phyloP scores from a whole-genome alignment of 2,329 filamentous ascomycete species.

The Verticillium klebahnii region DNA sequence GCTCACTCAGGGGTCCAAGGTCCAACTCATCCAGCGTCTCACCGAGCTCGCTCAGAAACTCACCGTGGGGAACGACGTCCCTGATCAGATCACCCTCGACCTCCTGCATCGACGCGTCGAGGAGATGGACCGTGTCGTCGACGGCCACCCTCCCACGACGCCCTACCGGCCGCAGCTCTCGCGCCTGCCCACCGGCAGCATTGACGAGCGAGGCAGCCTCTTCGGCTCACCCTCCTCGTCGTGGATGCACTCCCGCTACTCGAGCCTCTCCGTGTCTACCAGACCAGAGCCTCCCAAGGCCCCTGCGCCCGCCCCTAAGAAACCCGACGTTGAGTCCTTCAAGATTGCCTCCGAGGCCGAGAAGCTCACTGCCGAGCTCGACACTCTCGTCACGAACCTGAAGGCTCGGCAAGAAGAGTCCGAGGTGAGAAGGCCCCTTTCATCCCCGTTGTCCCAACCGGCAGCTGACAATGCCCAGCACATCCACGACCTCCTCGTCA shows the following conservation, averaged over 20 bases:
- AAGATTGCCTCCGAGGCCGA: conserved; percentile 33
- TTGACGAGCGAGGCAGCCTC: conserved; percentile 10
- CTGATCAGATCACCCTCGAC: conserved; percentile 28
- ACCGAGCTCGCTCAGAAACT: conserved; percentile 34
- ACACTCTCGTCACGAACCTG: conserved; percentile 44
- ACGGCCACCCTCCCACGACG: conserved; percentile 7
- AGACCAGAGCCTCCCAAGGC: conserved; percentile 16
- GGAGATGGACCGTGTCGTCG: conserved; percentile 27
- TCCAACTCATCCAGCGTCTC: conserved; percentile 39
- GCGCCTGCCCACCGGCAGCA: conserved; percentile 1
- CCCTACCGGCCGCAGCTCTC: conserved; percentile 3
- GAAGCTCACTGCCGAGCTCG: conserved; percentile 45
- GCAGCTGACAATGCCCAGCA: conserved; percentile 33
- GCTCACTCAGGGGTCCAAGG: conserved; percentile 20
- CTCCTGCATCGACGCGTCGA: conserved; percentile 25
- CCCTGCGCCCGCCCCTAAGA: conserved; percentile 6
- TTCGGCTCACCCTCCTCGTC: conserved; percentile 30
- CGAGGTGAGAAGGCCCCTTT: conserved; percentile 35
- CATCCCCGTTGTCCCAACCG: background rate
- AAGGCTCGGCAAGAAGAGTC: conserved; percentile 55
- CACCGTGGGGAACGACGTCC: conserved; percentile 23
- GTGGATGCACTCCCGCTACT: conserved; percentile 32
- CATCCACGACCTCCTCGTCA: conserved; percentile 57
- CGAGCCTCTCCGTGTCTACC: conserved; percentile 31
- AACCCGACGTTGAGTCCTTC: conserved; percentile 25